A percentile compares a stretch with the other conserved stretches of the same genome.
These are phyloP conservation scores for Cercospora zeina DNA, from an alignment of 2,329 filamentous ascomycete species.

Conservation along the genomic window DNA sequence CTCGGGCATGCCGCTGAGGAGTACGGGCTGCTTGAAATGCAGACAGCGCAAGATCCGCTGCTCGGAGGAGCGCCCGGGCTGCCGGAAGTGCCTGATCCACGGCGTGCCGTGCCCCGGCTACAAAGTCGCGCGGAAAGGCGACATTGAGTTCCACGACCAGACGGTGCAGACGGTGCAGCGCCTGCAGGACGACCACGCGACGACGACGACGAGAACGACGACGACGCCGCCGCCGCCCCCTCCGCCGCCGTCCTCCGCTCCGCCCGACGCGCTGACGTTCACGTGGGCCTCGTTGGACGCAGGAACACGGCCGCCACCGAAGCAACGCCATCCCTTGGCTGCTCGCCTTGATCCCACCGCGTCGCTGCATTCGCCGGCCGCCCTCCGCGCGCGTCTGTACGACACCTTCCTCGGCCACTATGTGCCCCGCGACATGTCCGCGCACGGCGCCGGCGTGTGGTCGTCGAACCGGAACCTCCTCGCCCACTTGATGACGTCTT, in stretches of 20 bases:
- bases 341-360: background rate
- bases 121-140: conserved; percentile 23
- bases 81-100: conserved; percentile 34
- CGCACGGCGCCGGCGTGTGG: conserved; percentile 8
- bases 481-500: conserved; percentile 21
- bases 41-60: conserved; percentile 38
- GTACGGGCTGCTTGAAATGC: conserved; percentile 37
- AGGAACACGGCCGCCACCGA: background rate
- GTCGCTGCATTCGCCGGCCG: conserved; percentile 14
- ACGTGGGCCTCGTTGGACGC: conserved; percentile 4
- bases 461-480: conserved; percentile 26
- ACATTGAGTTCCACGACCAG: conserved; percentile 35
- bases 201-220: background rate
- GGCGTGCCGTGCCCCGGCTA: conserved; percentile 37
- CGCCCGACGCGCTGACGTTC: conserved; percentile 14
- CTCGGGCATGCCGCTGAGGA: conserved; percentile 21
- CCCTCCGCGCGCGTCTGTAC: conserved; percentile 21
- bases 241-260: background rate
- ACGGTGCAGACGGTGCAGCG: conserved; percentile 27
- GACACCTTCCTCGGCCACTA: conserved; percentile 32
- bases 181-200: background rate
- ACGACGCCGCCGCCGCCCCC: background rate
- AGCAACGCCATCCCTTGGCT: background rate
- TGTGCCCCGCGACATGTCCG: conserved; percentile 26
- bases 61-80: conserved; percentile 34